Evolutionary conservation across 73 alveolate genomes (phyloP).

Genomic region (Blepharisma stoltei): DNA sequence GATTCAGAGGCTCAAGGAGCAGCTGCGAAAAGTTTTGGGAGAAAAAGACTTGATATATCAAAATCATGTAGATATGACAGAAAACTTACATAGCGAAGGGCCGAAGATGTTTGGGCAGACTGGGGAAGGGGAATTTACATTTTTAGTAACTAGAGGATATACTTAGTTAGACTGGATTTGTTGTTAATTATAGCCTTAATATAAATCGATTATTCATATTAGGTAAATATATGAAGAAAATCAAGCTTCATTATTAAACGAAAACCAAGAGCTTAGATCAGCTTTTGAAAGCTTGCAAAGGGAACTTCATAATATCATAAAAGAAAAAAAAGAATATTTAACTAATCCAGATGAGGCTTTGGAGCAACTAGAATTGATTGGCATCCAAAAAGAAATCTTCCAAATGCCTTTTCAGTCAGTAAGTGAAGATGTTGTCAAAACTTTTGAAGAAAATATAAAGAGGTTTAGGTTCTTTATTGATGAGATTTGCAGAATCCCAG

Average conservation of each 20-base stretch:
- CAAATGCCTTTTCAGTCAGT: slow-evolving; percentile 37
- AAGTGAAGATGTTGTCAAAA: slow-evolving; percentile 42
- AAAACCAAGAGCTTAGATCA: slow-evolving; percentile 55
- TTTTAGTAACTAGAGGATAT: slow-evolving; percentile 42
- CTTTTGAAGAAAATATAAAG: slow-evolving; percentile 48
- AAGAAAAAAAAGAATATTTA: slow-evolving; percentile 21
- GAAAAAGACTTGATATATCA: slow-evolving; percentile 37
- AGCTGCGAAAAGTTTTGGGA: slow-evolving; percentile 31
- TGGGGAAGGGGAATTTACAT: slow-evolving; percentile 55
- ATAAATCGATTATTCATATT: no score
- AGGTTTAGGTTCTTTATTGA: slow-evolving; percentile 25
- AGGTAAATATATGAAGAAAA: no score
- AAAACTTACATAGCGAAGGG: slow-evolving; percentile 34
- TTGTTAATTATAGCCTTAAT: no score
- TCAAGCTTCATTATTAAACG: slow-evolving; percentile 39
- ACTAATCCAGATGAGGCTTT: neutral
- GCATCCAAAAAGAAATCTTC: slow-evolving; percentile 42
- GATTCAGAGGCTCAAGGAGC: slow-evolving; percentile 44
- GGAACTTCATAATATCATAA: slow-evolving; percentile 49
- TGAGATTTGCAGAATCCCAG: no score
- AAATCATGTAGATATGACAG: slow-evolving; percentile 33
- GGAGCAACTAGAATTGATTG: slow-evolving; percentile 5
- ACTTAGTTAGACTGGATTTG: no score
- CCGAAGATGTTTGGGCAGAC: slow-evolving; percentile 30
- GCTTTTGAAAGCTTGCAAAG: slow-evolving; percentile 53